Base-by-base conservation (phyloP, 2,329 filamentous ascomycete genomes). In the Penicillium palitans region DNA sequence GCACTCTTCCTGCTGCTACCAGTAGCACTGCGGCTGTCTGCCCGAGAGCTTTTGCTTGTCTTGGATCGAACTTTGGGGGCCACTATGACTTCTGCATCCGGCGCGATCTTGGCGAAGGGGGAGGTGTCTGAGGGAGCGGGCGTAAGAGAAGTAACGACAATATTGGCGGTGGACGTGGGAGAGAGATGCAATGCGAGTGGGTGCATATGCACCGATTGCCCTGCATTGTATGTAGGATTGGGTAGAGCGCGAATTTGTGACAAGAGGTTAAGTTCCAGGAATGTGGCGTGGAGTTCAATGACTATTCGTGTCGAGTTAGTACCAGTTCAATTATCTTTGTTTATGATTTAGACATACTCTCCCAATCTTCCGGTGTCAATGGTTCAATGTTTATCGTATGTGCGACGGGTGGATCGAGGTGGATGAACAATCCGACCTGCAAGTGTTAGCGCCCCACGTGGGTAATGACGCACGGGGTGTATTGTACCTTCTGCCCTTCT, bases 381-480 rank as follows among this genome's bases (percentile, higher is more conserved):
- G 95, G 95, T 74, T 99, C 96, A 67, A 99, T 98, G 72, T 97
- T 92, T 75, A 99, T 89, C 2, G 93, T 98, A 74, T 97, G 91
- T 49, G 92, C 91, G 63, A 95, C 79, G 2, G 93, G 92, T 49
- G 93, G 93, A 72, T 99, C 92, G 62, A 97, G 79, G 74, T 99
- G 95, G 63, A 99, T 82, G 37, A 80, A 74, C 49, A 89, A 76
- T 41, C 82, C 82, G 64, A 87, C 82, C 82, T 84, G 72, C 53
- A 58, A 59, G 48, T 37, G 64, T 77, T 61, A 74, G 64, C 54
- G 67, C 50, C 82, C 47, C 79, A 80, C 64, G 44, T 44, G 55
- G 47, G 40, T 13, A 44, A 55, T 27, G 27, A 25, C 15, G 27
- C 25, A 55, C 40, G 45, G 27, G 37, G 45, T 35, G 37, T 48